A percentile compares a stretch with the other conserved stretches of the same genome.
These are phyloP conservation scores for Cyclotella distinguenda DNA, from an alignment of 108 stramenopile species.

Conservation along the genomic window DNA sequence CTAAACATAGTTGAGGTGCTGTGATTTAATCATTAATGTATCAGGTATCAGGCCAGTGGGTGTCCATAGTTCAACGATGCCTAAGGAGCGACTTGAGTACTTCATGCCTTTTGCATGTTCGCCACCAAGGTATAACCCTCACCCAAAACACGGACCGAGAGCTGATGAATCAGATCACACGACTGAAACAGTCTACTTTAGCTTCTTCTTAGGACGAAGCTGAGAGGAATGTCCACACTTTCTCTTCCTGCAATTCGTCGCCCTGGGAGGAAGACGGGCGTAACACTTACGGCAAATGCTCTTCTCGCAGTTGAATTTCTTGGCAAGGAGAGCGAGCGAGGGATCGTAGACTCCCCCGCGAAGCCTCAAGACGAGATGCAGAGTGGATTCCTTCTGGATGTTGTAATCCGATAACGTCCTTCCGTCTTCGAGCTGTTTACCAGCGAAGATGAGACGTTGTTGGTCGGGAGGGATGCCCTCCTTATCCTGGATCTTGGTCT, in stretches of 20 bases:
- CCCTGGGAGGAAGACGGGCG: constrained; percentile 99
- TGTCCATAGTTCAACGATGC: too few species aligned
- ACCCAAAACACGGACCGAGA: too few species aligned
- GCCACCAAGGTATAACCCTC: too few species aligned
- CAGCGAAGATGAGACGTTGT: constrained; percentile 97
- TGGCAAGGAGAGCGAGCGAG: constrained; percentile 97
- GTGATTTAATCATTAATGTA: too few species aligned
- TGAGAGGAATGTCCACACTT: constrained; percentile 99
- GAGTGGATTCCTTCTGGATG: constrained; percentile 97
- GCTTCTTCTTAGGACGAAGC: constrained; percentile 99
- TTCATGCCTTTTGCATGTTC: too few species aligned
- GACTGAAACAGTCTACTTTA: constrained; percentile 92
- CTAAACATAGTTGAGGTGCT: too few species aligned
- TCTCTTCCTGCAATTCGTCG: constrained; percentile 99
- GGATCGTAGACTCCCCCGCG: constrained; percentile 97
- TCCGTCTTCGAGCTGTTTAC: constrained; percentile 99
- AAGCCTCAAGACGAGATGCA: constrained; percentile 93
- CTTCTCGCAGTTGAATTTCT: constrained; percentile 99
- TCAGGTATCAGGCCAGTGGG: too few species aligned
- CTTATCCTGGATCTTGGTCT: constrained; percentile 99
- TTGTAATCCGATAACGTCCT: constrained; percentile 99
- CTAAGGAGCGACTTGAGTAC: too few species aligned
- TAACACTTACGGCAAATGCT: constrained; percentile 98
- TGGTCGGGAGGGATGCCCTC: constrained; percentile 99
- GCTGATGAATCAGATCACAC: too few species aligned